Evolutionary conservation across 2,329 filamentous ascomycete genomes (phyloP), one percentile per base, ranked within the genome.

Genomic region (Calycina marina): DNA sequence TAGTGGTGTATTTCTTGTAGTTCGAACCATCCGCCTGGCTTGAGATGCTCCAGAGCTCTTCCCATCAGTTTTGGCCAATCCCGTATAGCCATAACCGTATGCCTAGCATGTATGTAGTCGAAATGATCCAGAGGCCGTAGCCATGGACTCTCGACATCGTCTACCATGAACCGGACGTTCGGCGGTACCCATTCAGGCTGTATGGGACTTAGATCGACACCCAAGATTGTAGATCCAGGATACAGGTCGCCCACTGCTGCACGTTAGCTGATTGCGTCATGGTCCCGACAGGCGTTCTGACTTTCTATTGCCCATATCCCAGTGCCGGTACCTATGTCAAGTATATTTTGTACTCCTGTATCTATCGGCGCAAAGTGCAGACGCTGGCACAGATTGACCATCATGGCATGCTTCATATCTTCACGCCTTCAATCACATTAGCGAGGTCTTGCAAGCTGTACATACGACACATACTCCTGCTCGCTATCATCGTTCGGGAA

Each of bases 271-370:
- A 12, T 11, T 30, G 14, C n/a, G 25, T 10, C 18, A 24, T 25
- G 13, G n/a, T 10, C 18, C 8, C n/a, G 12, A 16, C 27, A 10
- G 96, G 70, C 86, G 85, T 2, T 88, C 86, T 37, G 24, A 29
- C 29, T 40, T 16, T 41, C 39, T 17, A 59, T 54, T 12, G 55
- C 50, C 56, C 57, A 59, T 13, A 56, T 53, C 1, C 58, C 58
- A 2, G 53, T 56, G 8, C 58, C 57, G 1, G 56, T 58, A 14
- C 56, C 56, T n/a, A 60, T 45, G 28, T 60, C 57, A 2, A 60
- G 47, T 4, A 60, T 35, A 28, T 42, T 46, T n/a, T 48, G 46
- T 2, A 45, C 43, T 3, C 46, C 40, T 8, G 43, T 45, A 5
- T 44, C 41, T 3, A 50, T 45, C 3, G 43, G 43, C 4, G 42